A percentile compares a stretch with the other conserved stretches of the same genome.
phyloP scores from a whole-genome alignment of 2,329 filamentous ascomycete genomes.

The Arthroderma sp. region DNA sequence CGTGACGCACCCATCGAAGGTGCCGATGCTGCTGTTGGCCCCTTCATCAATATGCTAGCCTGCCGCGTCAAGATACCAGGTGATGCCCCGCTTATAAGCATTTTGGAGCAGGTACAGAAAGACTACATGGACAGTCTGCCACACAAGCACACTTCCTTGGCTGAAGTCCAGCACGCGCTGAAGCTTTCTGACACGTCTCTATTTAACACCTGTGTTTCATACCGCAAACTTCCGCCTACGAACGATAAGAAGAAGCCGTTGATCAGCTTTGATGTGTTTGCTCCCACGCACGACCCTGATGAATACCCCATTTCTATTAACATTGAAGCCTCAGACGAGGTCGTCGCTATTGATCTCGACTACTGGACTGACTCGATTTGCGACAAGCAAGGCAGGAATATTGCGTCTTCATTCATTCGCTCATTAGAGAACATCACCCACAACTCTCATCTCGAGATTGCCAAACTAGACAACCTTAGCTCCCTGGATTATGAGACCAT shows the following conservation, averaged over 20 bases:
- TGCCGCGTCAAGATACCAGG: constrained; percentile 16
- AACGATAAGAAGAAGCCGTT: constrained; percentile 15
- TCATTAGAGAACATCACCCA: constrained; percentile 30
- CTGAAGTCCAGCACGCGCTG: constrained; percentile 38
- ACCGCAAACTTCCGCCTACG: constrained; percentile 31
- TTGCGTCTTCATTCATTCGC: constrained; percentile 29
- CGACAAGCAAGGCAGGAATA: constrained; percentile 28
- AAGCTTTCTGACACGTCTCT: constrained; percentile 28
- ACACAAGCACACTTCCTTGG: constrained; percentile 34
- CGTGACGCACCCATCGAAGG: constrained; percentile 16
- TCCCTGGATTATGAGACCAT: constrained; percentile 24
- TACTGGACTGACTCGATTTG: constrained; percentile 34
- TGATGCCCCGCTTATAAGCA: constrained; percentile 24
- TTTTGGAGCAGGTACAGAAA: constrained; percentile 34
- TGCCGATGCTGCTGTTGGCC: constrained; percentile 16
- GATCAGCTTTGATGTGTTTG: constrained; percentile 30
- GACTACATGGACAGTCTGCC: constrained; percentile 38
- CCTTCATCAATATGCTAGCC: constrained; percentile 18
- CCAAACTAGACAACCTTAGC: constrained; percentile 30
- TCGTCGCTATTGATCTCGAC: constrained; percentile 28
- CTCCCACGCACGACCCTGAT: constrained; percentile 37
- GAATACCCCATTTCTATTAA: constrained; percentile 40
- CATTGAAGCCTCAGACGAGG: constrained; percentile 36
- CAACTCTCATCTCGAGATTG: constrained; percentile 23
- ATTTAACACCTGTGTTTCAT: constrained; percentile 41